These are phyloP conservation scores for Plasmopara halstedii DNA, from an alignment of 352 stramenopile genomes.

Conservation along the genomic window DNA sequence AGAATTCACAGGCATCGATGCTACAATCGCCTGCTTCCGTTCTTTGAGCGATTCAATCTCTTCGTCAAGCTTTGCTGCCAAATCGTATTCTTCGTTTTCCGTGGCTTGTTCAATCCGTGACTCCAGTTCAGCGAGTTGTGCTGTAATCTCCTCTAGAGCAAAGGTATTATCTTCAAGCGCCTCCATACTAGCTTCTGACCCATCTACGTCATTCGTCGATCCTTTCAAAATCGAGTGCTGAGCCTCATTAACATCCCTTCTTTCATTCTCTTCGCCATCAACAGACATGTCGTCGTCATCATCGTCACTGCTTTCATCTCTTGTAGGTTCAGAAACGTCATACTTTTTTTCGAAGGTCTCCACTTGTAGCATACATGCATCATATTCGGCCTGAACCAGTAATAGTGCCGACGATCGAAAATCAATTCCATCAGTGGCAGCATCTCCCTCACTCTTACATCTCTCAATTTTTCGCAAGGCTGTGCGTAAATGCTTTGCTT, in stretches of 20 bases:
- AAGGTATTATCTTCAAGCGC: slow-evolving; percentile 20
- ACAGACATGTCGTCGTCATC: slow-evolving; percentile 44
- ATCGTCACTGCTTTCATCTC: slow-evolving; percentile 48
- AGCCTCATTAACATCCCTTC: slow-evolving; percentile 8
- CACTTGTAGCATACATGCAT: slow-evolving; percentile 53
- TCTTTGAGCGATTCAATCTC: slow-evolving; percentile 57
- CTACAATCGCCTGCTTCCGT: slow-evolving; percentile 35
- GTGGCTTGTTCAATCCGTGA: slow-evolving; percentile 64
- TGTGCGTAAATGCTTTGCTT: slow-evolving; percentile 48
- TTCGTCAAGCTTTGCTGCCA: slow-evolving; percentile 67
- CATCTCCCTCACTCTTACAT: slow-evolving; percentile 54
- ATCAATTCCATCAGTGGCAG: slow-evolving; percentile 46
- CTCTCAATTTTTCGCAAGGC: slow-evolving; percentile 62
- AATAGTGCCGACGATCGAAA: slow-evolving; percentile 61
- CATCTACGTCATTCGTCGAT: slow-evolving; percentile 16
- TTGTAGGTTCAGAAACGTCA: slow-evolving; percentile 40
- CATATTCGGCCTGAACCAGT: slow-evolving; percentile 71
- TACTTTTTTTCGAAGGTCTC: slow-evolving; percentile 69
- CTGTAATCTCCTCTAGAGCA: slow-evolving; percentile 45
- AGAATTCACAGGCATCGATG: slow-evolving; percentile 18
- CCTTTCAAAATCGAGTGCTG: slow-evolving; percentile 16
- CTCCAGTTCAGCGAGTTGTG: slow-evolving; percentile 57
- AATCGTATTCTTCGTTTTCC: slow-evolving; percentile 75
- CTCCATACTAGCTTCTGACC: slow-evolving; percentile 20
- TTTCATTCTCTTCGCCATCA: slow-evolving; percentile 35